phyloP scores from a whole-genome alignment of 768 basidiomycete genomes.

The Leucocoprinus sp. region DNA sequence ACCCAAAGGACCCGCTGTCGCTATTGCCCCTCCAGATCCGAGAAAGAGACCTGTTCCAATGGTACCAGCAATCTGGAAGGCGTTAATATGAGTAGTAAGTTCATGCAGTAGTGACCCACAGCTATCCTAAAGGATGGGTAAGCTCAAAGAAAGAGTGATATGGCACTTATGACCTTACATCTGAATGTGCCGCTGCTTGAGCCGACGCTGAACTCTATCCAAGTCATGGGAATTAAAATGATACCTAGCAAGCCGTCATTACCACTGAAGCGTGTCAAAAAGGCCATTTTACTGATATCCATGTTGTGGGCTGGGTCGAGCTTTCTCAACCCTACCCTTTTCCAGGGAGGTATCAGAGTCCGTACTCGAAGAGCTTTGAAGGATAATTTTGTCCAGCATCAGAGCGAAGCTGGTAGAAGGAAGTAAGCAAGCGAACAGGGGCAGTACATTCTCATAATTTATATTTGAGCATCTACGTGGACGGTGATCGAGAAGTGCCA shows the following conservation, averaged over 20 bases:
- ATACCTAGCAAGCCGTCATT: slow-evolving; percentile 11
- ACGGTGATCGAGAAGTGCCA: no score
- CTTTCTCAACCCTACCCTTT: slow-evolving; percentile 12
- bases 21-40: slow-evolving; percentile 56
- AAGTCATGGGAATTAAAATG: slow-evolving; percentile 54
- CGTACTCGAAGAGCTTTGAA: no score
- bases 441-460: no score
- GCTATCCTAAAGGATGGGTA: slow-evolving; percentile 62
- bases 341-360: slow-evolving; percentile 16
- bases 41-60: slow-evolving; percentile 71
- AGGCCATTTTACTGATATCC: not conserved
- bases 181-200: slow-evolving; percentile 74
- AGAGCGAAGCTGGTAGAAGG: no score
- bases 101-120: slow-evolving; percentile 27
- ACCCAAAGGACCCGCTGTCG: slow-evolving; percentile 56
- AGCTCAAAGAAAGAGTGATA: slow-evolving; percentile 3
- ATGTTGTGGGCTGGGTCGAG: not conserved
- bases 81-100: not conserved
- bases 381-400: no score
- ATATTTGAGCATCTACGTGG: no score
- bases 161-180: slow-evolving; percentile 37
- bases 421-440: no score
- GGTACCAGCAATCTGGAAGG: slow-evolving; percentile 56
- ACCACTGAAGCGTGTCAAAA: not conserved
- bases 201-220: slow-evolving; percentile 62